Conservation (phyloP, 805 yeast genomes). For the Candida patagonica region DNA sequence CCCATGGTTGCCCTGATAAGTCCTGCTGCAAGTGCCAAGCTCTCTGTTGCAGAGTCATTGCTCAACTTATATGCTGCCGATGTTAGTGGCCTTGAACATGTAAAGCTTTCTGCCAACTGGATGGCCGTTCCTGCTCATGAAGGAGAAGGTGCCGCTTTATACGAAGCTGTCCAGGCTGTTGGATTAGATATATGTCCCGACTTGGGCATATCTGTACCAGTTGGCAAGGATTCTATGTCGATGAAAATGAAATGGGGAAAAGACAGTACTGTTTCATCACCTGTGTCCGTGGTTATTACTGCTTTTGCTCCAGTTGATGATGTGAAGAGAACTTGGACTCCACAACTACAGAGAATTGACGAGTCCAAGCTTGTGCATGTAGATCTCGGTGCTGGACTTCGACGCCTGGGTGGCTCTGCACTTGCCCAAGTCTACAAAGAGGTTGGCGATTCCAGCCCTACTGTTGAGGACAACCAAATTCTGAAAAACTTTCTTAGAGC, state of each 20-base stretch:
- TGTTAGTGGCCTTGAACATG: slow-evolving; percentile 58
- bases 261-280: slow-evolving; percentile 82
- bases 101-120: slow-evolving; percentile 96
- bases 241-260: slow-evolving; percentile 94
- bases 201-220: slow-evolving; percentile 87
- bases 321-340: slow-evolving; percentile 93
- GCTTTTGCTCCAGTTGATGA: slow-evolving; percentile 83
- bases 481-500: slow-evolving; percentile 66
- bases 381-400: slow-evolving; percentile 54
- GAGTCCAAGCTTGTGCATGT: slow-evolving; percentile 55
- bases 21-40: slow-evolving; percentile 85
- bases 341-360: slow-evolving; percentile 51
- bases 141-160: slow-evolving; percentile 91
- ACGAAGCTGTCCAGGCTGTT: slow-evolving; percentile 95
- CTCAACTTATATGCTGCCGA: slow-evolving; percentile 86
- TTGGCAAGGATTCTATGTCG: slow-evolving; percentile 98
- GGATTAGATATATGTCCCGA: slow-evolving; percentile 92
- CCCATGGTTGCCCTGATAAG: slow-evolving; percentile 84
- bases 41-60: slow-evolving; percentile 92
- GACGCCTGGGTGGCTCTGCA: slow-evolving; percentile 86
- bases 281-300: slow-evolving; percentile 81
- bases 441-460: slow-evolving; percentile 76
- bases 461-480: slow-evolving; percentile 57
- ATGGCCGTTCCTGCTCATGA: slow-evolving; percentile 94
- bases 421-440: slow-evolving; percentile 87